phyloP scores from a whole-genome alignment of 139 green algal species.

The Dunaliella sp. region DNA sequence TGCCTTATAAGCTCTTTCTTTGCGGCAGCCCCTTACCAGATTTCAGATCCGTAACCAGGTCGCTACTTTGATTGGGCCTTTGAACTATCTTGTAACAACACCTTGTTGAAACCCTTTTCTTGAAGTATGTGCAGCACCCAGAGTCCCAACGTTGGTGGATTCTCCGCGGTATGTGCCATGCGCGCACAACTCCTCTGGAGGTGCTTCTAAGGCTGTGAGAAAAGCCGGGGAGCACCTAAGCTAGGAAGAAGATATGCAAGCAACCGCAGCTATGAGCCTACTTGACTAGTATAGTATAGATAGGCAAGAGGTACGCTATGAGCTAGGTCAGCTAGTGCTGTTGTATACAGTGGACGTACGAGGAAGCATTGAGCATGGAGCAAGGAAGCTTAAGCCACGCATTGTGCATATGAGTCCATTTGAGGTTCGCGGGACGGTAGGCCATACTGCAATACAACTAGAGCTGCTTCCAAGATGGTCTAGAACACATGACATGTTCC shows the following conservation, averaged over 20 bases:
- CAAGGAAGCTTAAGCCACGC: not conserved
- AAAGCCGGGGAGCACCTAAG: no score
- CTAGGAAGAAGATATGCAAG: no score
- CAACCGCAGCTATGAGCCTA: no score
- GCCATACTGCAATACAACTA: not conserved
- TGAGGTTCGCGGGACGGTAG: not conserved
- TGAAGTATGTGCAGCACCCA: conserved; percentile 2
- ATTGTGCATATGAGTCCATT: not conserved
- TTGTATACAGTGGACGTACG: not conserved
- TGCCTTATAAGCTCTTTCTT: no score
- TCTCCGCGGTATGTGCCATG: not conserved
- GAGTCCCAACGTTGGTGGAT: not conserved
- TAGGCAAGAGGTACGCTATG: not conserved
- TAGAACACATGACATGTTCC: not conserved
- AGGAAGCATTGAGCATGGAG: not conserved
- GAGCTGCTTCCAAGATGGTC: not conserved
- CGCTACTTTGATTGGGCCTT: no score
- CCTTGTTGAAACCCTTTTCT: no score
- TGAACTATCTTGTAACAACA: no score
- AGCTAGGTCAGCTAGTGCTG: not conserved
- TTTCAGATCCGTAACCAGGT: no score
- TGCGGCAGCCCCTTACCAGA: no score
- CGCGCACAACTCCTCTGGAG: not conserved
- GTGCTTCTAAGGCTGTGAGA: not conserved
- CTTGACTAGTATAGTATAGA: not conserved